phyloP scores from a whole-genome alignment of 768 basidiomycete genomes.

The Serendipita sp. region DNA sequence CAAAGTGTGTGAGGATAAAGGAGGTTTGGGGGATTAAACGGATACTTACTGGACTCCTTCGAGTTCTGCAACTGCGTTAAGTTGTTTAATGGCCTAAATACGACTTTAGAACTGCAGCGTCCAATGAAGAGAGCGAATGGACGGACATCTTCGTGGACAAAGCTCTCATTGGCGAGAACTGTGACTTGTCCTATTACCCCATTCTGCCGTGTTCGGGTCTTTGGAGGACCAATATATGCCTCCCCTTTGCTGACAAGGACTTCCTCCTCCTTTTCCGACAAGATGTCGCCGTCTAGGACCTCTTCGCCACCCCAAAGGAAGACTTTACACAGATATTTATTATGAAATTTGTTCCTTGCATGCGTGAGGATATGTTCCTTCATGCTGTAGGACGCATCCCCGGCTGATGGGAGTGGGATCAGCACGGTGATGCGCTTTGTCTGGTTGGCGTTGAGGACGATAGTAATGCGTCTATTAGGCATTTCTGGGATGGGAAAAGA shows the following conservation, averaged over 20 bases:
- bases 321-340: slow-evolving; percentile 18
- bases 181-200: slow-evolving; percentile 15
- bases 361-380: slow-evolving; percentile 20
- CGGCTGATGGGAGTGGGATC: slow-evolving; percentile 9
- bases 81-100: slow-evolving; percentile 17
- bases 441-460: slow-evolving; percentile 23
- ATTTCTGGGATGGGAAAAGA: slow-evolving; percentile 9
- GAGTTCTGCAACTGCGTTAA: slow-evolving; percentile 17
- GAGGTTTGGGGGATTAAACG: background rate
- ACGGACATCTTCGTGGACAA: slow-evolving; percentile 11
- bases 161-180: slow-evolving; percentile 20
- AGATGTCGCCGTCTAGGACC: slow-evolving; percentile 13
- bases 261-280: slow-evolving; percentile 15
- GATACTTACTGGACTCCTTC: slow-evolving; percentile 15
- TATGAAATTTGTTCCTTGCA: slow-evolving; percentile 25
- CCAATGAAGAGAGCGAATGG: too few relatives aligned
- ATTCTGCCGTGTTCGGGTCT: background rate
- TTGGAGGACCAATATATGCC: slow-evolving; percentile 21
- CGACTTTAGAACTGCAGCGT: too few relatives aligned
- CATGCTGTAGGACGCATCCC: background rate
- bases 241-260: slow-evolving; percentile 24
- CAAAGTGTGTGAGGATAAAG: background rate
- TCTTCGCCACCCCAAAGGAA: slow-evolving; percentile 19
- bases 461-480: slow-evolving; percentile 20
- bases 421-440: slow-evolving; percentile 19